These are phyloP conservation scores for Emergomyces pasteurianus DNA, from an alignment of 2,329 filamentous ascomycete genomes.

Conservation along the genomic window DNA sequence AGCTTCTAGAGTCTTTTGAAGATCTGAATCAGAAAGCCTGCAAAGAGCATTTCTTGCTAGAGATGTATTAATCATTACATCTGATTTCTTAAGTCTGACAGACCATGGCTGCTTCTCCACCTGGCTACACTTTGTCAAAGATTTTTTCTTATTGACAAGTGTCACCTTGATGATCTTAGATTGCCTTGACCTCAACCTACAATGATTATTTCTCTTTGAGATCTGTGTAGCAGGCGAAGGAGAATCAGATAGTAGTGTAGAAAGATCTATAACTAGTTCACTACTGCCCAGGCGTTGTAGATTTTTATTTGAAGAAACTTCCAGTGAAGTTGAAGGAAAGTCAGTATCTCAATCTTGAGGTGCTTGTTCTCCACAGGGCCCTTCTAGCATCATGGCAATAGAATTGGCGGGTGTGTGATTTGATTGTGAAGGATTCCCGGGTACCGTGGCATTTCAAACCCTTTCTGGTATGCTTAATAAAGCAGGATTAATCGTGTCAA, in stretches of 20 bases:
- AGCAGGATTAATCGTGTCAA: constrained; percentile 2
- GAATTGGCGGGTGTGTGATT: neutral
- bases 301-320: neutral
- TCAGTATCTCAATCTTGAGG: neutral
- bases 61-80: too few relatives aligned
- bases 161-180: too few relatives aligned
- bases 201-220: too few relatives aligned
- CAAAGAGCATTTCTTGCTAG: too few relatives aligned
- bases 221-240: neutral
- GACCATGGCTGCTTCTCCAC: too few relatives aligned
- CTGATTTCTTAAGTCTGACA: too few relatives aligned
- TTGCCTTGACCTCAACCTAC: too few relatives aligned
- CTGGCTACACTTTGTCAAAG: too few relatives aligned
- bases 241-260: neutral
- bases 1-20: too few relatives aligned
- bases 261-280: neutral
- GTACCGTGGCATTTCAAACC: neutral
- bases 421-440: neutral
- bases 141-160: too few relatives aligned
- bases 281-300: neutral
- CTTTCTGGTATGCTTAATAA: neutral
- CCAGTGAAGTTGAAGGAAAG: neutral
- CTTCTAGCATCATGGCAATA: neutral
- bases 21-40: too few relatives aligned
- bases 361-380: too few relatives aligned